Evolutionary conservation across 805 yeast genomes (phyloP), one percentile per base, ranked within the genome.

Genomic region (Brettanomyces naardenensis): DNA sequence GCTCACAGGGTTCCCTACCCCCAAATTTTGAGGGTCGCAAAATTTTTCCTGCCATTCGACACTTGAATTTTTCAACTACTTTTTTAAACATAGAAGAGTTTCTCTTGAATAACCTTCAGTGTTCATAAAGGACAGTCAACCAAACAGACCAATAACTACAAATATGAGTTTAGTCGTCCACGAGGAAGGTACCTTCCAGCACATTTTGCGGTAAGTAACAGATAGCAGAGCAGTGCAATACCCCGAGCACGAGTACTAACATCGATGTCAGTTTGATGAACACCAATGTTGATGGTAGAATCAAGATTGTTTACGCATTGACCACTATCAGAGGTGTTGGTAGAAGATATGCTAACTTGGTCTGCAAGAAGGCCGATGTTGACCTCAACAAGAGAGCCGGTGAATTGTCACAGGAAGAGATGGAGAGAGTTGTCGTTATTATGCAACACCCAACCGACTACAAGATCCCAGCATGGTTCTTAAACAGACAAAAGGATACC

Each of bases 251-350:
- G 17, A 28, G 28, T 34, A 38, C 34, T 31, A 34, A 38, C 35
- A 38, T 33, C 0, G 1, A 6, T 14, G 18, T 23, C 11, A 26
- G n/a, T 90, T 86, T 92, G 79, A 87, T 92, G 76, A 92, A 94
- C 88, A 92, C 99, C 77, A 92, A 92, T 89, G 97, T 92, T 71
- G 99, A 92, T 75, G 99, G 99, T 84, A 89, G 95, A 88, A 90
- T 90, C 81, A 92, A 92, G 83, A 81, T 92, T 73, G 94, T 92
- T 92, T 94, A 89, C 86, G 99, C 99, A 71, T 79, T 92, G 77
- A 89, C 98, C 80, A 84, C 89, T 75, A 94, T 92, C 71, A 86
- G 96, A 79, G 99, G 99, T 89, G 97, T 92, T 65, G 98, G 98
- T 79, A 94, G 97, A 76, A 92, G 99, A 79, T 94, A 90, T 85